Conservation (phyloP, 441 rosid genomes). For the Bocquillonia castaneifolia region DNA sequence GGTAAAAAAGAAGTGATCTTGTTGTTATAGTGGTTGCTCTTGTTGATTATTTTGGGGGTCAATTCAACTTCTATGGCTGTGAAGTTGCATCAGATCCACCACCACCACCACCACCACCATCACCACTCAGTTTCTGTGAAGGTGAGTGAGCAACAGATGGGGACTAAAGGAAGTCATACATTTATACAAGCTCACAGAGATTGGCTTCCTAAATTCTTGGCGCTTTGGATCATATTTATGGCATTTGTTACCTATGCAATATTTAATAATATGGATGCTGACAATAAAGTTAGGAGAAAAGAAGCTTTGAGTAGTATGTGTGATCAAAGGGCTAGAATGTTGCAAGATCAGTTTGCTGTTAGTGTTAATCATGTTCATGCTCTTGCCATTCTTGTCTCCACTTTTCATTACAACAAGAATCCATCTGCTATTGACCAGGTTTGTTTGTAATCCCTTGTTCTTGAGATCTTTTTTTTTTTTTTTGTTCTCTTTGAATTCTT, state of each 20-base stretch:
- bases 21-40: conserved; percentile 25
- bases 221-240: conserved; percentile 51
- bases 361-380: conserved; percentile 98
- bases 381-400: conserved; percentile 90
- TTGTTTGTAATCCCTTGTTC: conserved; percentile 20
- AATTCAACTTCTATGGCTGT: conserved; percentile 38
- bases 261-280: conserved; percentile 57
- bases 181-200: conserved; percentile 64
- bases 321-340: conserved; percentile 91
- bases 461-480: conserved; percentile 9
- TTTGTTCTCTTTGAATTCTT: neutral
- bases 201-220: conserved; percentile 58
- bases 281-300: conserved; percentile 60
- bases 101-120: conserved; percentile 38
- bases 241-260: conserved; percentile 41
- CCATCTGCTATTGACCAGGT: conserved; percentile 99
- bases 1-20: conserved; percentile 24
- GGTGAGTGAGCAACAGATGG: conserved; percentile 60
- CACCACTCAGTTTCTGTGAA: conserved; percentile 56
- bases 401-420: conserved; percentile 80
- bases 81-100: conserved; percentile 51
- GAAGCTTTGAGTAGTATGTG: conserved; percentile 81
- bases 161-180: conserved; percentile 56
- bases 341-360: conserved; percentile 92
- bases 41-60: neutral